Conservation (phyloP, 352 stramenopile species). For the Pythium aristosporum region DNA sequence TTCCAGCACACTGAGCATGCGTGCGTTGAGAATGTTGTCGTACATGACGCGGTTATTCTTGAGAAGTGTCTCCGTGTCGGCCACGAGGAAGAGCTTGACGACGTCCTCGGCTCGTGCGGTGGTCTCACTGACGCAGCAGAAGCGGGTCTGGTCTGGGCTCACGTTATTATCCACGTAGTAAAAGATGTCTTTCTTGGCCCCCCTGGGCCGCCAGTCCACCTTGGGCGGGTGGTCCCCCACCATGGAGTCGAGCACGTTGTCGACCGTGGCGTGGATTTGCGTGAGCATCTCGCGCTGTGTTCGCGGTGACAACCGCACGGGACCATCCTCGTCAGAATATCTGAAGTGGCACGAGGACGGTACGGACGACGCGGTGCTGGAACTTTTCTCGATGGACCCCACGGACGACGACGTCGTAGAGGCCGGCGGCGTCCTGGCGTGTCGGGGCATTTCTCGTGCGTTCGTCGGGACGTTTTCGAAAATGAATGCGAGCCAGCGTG, state of each 20-base stretch:
- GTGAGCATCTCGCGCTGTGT: constrained; percentile 12
- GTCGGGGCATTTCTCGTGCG: too few species aligned
- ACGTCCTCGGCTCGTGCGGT: constrained; percentile 38
- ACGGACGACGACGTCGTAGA: too few species aligned
- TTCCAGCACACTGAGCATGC: constrained; percentile 43
- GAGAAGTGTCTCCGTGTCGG: constrained; percentile 36
- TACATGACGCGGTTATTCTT: constrained; percentile 48
- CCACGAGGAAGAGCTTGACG: constrained; percentile 50
- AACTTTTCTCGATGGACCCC: background rate
- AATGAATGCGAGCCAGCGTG: too few species aligned
- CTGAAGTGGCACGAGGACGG: too few species aligned
- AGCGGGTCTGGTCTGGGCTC: constrained; percentile 42
- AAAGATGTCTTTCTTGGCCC: constrained; percentile 41
- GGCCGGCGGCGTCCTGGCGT: too few species aligned
- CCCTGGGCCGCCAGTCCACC: constrained; percentile 45
- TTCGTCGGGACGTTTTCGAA: too few species aligned
- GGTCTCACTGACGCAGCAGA: constrained; percentile 54
- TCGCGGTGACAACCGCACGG: background rate
- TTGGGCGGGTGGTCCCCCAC: constrained; percentile 33
- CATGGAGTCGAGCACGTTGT: constrained; percentile 51
- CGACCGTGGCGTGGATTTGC: constrained; percentile 28
- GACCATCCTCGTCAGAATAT: background rate
- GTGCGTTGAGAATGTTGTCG: constrained; percentile 44
- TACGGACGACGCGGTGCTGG: background rate
- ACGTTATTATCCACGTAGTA: constrained; percentile 53